phyloP scores from a whole-genome alignment of 2,329 filamentous ascomycete species.

The Gnomoniopsis smithogilvyi region DNA sequence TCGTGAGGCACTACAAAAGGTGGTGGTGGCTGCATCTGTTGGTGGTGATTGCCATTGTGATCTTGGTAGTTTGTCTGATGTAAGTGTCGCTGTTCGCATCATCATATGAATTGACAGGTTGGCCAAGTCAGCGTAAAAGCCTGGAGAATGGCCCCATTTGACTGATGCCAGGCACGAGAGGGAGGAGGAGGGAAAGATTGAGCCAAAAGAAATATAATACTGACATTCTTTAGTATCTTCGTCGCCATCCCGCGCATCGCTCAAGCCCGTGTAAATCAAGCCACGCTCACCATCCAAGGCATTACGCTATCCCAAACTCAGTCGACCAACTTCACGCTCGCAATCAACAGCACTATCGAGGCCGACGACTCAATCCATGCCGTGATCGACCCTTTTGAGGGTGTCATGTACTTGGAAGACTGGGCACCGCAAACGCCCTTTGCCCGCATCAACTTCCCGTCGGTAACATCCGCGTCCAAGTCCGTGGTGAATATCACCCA shows the following conservation, averaged over 20 bases:
- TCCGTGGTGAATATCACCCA: conserved; percentile 53
- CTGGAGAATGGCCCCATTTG: not conserved
- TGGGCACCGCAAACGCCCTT: conserved; percentile 45
- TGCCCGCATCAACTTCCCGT: conserved; percentile 48
- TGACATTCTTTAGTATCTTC: conserved; percentile 41
- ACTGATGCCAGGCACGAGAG: too few relatives aligned
- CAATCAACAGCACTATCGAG: conserved; percentile 54
- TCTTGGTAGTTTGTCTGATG: conserved; percentile 57
- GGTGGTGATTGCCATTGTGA: conserved; percentile 43
- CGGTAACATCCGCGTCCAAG: conserved; percentile 44
- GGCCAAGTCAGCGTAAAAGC: too few relatives aligned
- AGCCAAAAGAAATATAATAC: too few relatives aligned
- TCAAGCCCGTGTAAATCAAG: conserved; percentile 52
- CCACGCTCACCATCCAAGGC: conserved; percentile 48
- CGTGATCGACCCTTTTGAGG: conserved; percentile 47
- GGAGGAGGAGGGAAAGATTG: too few relatives aligned
- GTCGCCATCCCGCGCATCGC: conserved; percentile 55
- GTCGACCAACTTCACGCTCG: conserved; percentile 43
- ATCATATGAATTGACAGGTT: not conserved
- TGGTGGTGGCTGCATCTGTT: conserved; percentile 63
- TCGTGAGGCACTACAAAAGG: conserved; percentile 45
- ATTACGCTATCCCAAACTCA: conserved; percentile 47
- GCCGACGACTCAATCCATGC: conserved; percentile 51
- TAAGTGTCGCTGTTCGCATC: conserved; percentile 40
- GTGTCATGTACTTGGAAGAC: conserved; percentile 54